Percentiles rank a stretch among this genome's conserved stretches.
These are phyloP conservation scores for Dictyostelium purpureum DNA, from an alignment of 78 protist species.

Conservation along the genomic window DNA sequence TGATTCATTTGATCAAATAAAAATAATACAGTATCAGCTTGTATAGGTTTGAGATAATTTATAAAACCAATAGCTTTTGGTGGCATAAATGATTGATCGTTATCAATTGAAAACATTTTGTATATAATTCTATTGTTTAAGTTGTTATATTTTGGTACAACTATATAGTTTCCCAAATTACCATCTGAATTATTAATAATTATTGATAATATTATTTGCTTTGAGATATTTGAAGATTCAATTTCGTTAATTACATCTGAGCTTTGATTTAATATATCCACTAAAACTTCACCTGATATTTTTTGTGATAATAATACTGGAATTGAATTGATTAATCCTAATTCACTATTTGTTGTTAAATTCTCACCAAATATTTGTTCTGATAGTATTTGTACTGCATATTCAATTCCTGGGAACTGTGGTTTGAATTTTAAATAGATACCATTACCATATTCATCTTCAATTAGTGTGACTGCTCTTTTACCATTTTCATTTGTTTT, in stretches of 20 bases:
- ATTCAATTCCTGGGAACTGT: not conserved
- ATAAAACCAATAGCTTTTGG: not conserved
- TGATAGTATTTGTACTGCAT: not conserved
- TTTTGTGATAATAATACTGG: not conserved
- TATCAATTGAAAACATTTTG: not conserved
- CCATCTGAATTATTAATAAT: not conserved
- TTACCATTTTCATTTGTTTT: not conserved
- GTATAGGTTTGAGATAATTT: not conserved
- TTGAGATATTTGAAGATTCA: not conserved
- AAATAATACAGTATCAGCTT: not conserved
- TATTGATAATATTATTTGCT: not conserved
- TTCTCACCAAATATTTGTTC: not conserved
- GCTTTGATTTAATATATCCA: not conserved
- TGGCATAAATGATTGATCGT: constrained; percentile 8
- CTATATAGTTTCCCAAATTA: constrained; percentile 4
- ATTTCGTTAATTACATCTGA: not conserved
- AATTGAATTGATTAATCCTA: not conserved
- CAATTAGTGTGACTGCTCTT: not conserved
- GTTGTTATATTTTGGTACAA: not conserved
- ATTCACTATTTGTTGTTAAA: not conserved
- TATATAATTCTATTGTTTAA: not conserved
- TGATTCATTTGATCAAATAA: constrained; percentile 8
- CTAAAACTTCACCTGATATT: not conserved
- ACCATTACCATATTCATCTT: not conserved
- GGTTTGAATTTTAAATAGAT: constrained; percentile 2